Conservation (phyloP, 352 stramenopile genomes). For the Aphanomyces stellatus region DNA sequence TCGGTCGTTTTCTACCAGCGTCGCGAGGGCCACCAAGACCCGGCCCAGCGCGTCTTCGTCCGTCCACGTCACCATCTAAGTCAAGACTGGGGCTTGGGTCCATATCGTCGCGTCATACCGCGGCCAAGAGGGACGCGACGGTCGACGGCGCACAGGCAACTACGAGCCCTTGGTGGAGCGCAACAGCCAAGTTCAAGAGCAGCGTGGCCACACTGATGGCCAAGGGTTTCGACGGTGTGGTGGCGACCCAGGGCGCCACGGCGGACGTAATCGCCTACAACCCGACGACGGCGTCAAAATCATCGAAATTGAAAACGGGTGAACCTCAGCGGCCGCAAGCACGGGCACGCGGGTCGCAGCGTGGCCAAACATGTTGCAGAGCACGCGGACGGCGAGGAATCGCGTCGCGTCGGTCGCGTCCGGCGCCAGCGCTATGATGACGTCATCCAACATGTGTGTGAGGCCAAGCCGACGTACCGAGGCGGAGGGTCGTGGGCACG, state of each 20-base stretch:
- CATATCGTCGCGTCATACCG: neutral
- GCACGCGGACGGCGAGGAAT: constrained; percentile 62
- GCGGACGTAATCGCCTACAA: neutral
- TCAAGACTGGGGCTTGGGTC: constrained; percentile 36
- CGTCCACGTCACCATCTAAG: constrained; percentile 52
- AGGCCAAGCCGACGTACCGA: constrained; percentile 29
- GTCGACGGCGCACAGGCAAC: neutral
- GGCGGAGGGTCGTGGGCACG: constrained; percentile 29
- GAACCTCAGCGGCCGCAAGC: constrained; percentile 37
- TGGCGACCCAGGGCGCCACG: neutral
- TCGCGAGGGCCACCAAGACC: constrained; percentile 52
- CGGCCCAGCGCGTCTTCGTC: constrained; percentile 71
- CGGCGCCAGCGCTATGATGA: neutral
- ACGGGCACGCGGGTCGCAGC: constrained; percentile 34
- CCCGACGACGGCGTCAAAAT: neutral
- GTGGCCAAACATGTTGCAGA: constrained; percentile 72
- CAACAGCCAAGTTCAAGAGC: constrained; percentile 39
- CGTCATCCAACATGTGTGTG: neutral
- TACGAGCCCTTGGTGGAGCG: constrained; percentile 27
- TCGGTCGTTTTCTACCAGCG: constrained; percentile 24
- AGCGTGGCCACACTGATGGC: constrained; percentile 24
- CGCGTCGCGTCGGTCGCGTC: constrained; percentile 46
- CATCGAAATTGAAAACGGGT: neutral
- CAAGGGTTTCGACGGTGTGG: neutral
- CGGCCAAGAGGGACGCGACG: neutral